Conservation (phyloP, 192 early-diverging fungal genomes). For the Gonapodya prolifera region DNA sequence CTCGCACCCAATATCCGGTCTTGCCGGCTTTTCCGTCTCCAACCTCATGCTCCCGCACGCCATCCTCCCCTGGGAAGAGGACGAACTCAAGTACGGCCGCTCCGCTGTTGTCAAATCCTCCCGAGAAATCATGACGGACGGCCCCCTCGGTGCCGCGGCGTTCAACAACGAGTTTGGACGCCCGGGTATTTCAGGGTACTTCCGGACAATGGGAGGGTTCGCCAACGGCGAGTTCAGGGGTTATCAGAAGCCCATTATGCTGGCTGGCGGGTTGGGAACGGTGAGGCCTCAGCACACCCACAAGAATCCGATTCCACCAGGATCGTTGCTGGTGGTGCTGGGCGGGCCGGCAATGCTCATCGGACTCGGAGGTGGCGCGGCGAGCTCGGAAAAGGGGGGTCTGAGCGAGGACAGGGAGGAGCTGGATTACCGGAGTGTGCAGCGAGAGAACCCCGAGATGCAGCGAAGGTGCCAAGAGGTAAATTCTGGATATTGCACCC, state of each 20-base stretch:
- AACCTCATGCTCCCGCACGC: conserved; percentile 86
- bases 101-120: conserved; percentile 84
- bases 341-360: conserved; percentile 98
- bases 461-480: conserved; percentile 76
- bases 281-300: conserved; percentile 79
- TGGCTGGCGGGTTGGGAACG: conserved; percentile 93
- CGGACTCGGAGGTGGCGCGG: conserved; percentile 97
- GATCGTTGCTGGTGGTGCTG: conserved; percentile 71
- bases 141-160: conserved; percentile 91
- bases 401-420: conserved; percentile 54
- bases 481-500: neutral
- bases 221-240: conserved; percentile 65
- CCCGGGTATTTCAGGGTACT: conserved; percentile 88
- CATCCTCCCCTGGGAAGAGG: conserved; percentile 85
- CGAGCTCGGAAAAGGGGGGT: conserved; percentile 87
- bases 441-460: conserved; percentile 99
- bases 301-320: conserved; percentile 69
- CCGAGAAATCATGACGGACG: conserved; percentile 96
- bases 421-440: conserved; percentile 95
- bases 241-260: conserved; percentile 99
- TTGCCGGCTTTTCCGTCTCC: conserved; percentile 90
- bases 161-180: conserved; percentile 99
- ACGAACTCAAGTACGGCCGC: conserved; percentile 51
- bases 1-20: conserved; percentile 88
- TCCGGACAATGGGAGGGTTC: conserved; percentile 75